phyloP scores from a whole-genome alignment of 2,329 filamentous ascomycete genomes.

The Calonectria honghensis region DNA sequence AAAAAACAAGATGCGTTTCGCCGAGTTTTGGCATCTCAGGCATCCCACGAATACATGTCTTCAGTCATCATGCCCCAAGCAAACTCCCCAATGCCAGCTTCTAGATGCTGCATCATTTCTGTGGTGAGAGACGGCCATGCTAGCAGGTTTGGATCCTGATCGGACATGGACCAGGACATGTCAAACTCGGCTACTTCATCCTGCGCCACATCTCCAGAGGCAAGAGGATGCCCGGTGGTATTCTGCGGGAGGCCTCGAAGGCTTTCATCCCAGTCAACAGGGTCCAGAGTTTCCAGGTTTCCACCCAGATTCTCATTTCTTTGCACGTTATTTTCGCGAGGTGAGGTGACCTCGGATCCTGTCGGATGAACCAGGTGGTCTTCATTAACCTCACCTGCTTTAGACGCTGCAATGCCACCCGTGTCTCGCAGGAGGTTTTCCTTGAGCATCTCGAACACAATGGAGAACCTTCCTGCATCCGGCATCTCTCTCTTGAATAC shows the following conservation, averaged over 20 bases:
- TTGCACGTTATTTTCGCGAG: constrained; percentile 5
- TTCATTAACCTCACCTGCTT: neutral
- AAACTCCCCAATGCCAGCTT: constrained; percentile 28
- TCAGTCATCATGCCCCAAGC: constrained; percentile 25
- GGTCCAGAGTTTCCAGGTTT: neutral
- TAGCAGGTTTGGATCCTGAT: constrained; percentile 6
- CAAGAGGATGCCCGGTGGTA: neutral
- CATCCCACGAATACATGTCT: constrained; percentile 26
- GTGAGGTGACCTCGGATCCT: constrained; percentile 9
- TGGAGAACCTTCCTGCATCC: constrained; percentile 44
- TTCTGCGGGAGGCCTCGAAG: neutral
- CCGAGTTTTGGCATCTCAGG: neutral
- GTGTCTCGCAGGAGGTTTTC: constrained; percentile 28
- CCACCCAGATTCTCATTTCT: neutral
- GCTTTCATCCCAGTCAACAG: constrained; percentile 13
- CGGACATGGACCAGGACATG: constrained; percentile 8
- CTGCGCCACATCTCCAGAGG: neutral
- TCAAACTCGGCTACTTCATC: constrained; percentile 8
- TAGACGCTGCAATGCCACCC: neutral
- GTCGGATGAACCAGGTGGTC: neutral
- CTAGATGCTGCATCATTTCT: constrained; percentile 35
- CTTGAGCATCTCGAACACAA: constrained; percentile 46
- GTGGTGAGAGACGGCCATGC: constrained; percentile 27
- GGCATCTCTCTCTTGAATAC: constrained; percentile 43
- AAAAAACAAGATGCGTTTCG: neutral